A percentile compares a stretch with the other conserved stretches of the same genome.
Evolutionary conservation across 176 grass and related monocot species (phyloP).

Genomic region (Coix lacrymajobi): DNA sequence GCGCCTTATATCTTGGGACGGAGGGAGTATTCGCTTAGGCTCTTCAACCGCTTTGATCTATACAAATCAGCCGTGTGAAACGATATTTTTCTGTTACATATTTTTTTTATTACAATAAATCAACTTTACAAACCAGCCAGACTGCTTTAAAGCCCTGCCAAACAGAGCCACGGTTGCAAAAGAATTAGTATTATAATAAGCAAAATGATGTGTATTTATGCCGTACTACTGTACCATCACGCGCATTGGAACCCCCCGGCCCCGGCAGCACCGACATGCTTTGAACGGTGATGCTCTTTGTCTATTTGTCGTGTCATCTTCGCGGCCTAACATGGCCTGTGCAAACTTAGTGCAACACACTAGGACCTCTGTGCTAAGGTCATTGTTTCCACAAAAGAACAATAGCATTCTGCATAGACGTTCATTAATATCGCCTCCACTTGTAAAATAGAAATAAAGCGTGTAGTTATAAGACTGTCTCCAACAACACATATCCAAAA

Average conservation of each 20-base stretch:
- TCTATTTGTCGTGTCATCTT: conserved; percentile 1
- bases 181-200: too few relatives aligned
- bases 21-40: too few relatives aligned
- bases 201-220: not conserved
- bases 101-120: too few relatives aligned
- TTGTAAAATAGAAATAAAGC: not conserved
- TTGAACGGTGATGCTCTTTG: not conserved
- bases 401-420: not conserved
- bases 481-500: too few relatives aligned
- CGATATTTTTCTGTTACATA: too few relatives aligned
- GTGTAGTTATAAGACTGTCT: too few relatives aligned
- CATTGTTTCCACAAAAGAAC: not conserved
- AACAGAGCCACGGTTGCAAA: too few relatives aligned
- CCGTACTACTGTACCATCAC: not conserved
- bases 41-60: too few relatives aligned
- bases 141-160: too few relatives aligned
- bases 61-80: too few relatives aligned
- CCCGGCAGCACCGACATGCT: not conserved
- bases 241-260: not conserved
- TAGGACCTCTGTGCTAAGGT: not conserved
- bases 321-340: not conserved
- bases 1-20: too few relatives aligned
- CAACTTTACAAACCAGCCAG: too few relatives aligned
- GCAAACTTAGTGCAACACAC: not conserved
- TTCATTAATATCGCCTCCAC: not conserved